These are phyloP conservation scores for Cystoisospora suis DNA, from an alignment of 169 alveolate species.

Conservation along the genomic window DNA sequence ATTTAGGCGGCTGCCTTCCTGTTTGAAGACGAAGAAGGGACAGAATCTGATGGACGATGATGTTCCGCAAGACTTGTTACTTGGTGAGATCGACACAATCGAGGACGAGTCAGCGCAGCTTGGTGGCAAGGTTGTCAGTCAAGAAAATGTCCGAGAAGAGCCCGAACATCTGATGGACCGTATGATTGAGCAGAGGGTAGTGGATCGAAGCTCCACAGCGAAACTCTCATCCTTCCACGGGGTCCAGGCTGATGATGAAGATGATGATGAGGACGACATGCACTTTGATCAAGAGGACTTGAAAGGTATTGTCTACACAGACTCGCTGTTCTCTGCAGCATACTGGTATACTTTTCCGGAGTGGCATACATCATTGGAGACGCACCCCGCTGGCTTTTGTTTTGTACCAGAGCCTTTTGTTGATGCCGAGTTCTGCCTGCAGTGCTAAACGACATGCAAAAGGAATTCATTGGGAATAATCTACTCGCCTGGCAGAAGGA, in stretches of 20 bases:
- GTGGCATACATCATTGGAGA: too few species aligned
- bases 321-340: too few species aligned
- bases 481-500: slow-evolving; percentile 71
- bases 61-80: slow-evolving; percentile 49
- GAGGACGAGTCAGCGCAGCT: slow-evolving; percentile 42
- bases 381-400: too few species aligned
- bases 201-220: too few species aligned
- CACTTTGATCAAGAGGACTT: slow-evolving; percentile 45
- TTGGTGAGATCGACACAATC: slow-evolving; percentile 42
- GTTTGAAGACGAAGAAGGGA: not conserved
- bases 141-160: not conserved
- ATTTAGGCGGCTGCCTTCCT: slow-evolving; percentile 52
- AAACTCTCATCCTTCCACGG: too few species aligned
- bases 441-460: slow-evolving; percentile 67
- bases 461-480: slow-evolving; percentile 70
- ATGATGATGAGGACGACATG: slow-evolving; percentile 32
- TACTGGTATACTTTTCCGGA: too few species aligned
- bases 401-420: not conserved
- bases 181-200: not conserved
- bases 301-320: slow-evolving; percentile 30
- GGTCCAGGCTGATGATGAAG: too few species aligned
- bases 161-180: slow-evolving; percentile 20
- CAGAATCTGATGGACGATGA: slow-evolving; percentile 13
- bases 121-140: slow-evolving; percentile 1
- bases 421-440: not conserved